Evolutionary conservation across 2,329 filamentous ascomycete species (phyloP).

Genomic region (Akanthomyces dipterigenus): DNA sequence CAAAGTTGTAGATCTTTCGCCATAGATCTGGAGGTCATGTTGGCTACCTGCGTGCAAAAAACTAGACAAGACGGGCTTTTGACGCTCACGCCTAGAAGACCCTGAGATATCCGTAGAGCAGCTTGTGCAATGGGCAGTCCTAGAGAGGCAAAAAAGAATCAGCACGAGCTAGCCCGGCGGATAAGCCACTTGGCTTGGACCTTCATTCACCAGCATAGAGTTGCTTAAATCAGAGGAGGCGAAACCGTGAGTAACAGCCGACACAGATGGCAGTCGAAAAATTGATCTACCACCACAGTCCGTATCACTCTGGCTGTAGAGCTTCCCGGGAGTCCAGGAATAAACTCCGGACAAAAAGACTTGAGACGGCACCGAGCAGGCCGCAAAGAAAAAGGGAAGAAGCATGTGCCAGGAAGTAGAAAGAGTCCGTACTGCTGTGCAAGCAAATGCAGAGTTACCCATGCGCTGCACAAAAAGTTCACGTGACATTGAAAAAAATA

Average conservation of each 20-base stretch:
- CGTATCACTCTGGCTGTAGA: background rate
- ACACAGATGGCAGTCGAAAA: background rate
- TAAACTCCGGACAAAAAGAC: background rate
- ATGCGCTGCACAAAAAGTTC: background rate
- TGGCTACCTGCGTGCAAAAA: background rate
- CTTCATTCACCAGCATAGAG: background rate
- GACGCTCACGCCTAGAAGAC: too few species aligned
- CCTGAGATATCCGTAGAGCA: too few species aligned
- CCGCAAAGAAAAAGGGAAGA: background rate
- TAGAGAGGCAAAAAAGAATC: background rate
- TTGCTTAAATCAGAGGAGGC: background rate
- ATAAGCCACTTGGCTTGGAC: constrained; percentile 3
- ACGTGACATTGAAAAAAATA: constrained; percentile 6
- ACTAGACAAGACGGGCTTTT: background rate
- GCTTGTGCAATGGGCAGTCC: background rate
- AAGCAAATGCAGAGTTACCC: background rate
- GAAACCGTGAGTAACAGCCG: background rate
- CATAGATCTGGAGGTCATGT: background rate
- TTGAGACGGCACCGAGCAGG: background rate
- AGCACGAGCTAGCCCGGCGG: background rate
- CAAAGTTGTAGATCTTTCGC: constrained; percentile 17
- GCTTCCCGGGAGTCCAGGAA: background rate
- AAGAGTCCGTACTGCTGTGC: background rate
- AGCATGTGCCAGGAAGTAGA: background rate
- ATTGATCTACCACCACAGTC: background rate